Conservation (phyloP, 768 basidiomycete species). For the Suillus subaureus region DNA sequence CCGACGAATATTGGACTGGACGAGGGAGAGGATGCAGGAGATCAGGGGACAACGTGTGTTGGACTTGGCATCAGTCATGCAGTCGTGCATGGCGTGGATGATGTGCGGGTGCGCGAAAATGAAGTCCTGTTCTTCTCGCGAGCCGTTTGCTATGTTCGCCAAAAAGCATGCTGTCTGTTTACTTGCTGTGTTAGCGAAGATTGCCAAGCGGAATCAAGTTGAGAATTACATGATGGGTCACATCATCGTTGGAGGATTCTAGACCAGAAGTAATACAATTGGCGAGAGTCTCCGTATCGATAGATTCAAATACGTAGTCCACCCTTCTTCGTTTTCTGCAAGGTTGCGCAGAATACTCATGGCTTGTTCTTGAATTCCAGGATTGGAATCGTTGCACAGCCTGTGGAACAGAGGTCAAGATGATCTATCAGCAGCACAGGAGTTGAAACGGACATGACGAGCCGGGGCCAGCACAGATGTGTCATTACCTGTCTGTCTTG, state of each 20-base stretch:
- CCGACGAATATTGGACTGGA: slow-evolving; percentile 40
- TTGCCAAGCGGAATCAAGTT: background rate
- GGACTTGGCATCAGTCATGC: slow-evolving; percentile 60
- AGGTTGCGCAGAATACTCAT: slow-evolving; percentile 69
- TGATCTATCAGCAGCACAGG: background rate
- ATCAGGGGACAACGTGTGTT: slow-evolving; percentile 65
- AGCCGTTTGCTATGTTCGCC: slow-evolving; percentile 70
- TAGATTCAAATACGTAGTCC: slow-evolving; percentile 55
- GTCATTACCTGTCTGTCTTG: slow-evolving; percentile 69
- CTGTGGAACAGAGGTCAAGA: slow-evolving; percentile 35
- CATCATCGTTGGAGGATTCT: slow-evolving; percentile 52
- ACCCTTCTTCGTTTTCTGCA: slow-evolving; percentile 67
- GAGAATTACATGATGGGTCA: slow-evolving; percentile 50
- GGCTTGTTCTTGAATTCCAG: slow-evolving; percentile 69
- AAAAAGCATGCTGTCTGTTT: slow-evolving; percentile 58
- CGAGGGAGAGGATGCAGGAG: slow-evolving; percentile 59
- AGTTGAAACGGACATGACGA: slow-evolving; percentile 51
- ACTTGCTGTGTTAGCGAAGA: background rate
- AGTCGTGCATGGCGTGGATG: slow-evolving; percentile 53
- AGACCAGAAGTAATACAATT: slow-evolving; percentile 50
- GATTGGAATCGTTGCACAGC: slow-evolving; percentile 54
- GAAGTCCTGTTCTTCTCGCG: slow-evolving; percentile 47
- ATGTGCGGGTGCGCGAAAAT: slow-evolving; percentile 56
- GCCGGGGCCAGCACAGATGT: slow-evolving; percentile 64
- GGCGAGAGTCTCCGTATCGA: slow-evolving; percentile 51